These are phyloP conservation scores for Amanita pseudoporphyria DNA, from an alignment of 768 basidiomycete genomes.

Conservation along the genomic window DNA sequence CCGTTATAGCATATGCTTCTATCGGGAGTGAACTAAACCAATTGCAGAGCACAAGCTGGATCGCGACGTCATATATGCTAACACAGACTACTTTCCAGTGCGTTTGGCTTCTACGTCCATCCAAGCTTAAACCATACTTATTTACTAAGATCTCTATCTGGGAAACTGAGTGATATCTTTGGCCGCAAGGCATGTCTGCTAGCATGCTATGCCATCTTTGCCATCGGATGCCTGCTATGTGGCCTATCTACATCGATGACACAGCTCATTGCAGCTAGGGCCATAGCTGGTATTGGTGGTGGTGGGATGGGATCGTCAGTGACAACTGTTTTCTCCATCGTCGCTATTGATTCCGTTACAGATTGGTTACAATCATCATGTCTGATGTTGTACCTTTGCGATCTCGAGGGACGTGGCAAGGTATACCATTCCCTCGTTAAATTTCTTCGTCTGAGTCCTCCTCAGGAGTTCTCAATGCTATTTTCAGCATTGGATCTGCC, in stretches of 20 bases:
- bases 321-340: background rate
- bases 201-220: slow-evolving; percentile 45
- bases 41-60: slow-evolving; percentile 59
- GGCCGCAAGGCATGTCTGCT: slow-evolving; percentile 50
- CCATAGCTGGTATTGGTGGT: slow-evolving; percentile 50
- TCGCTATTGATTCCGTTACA: slow-evolving; percentile 13
- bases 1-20: slow-evolving; percentile 33
- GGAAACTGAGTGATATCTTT: slow-evolving; percentile 59
- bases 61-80: slow-evolving; percentile 54
- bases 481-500: slow-evolving; percentile 48
- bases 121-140: background rate
- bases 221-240: slow-evolving; percentile 42
- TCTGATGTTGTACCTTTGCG: slow-evolving; percentile 57
- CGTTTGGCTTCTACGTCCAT: slow-evolving; percentile 2
- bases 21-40: slow-evolving; percentile 53
- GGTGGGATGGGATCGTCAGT: slow-evolving; percentile 56
- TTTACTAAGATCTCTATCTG: slow-evolving; percentile 44
- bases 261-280: slow-evolving; percentile 42
- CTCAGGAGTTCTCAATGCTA: slow-evolving; percentile 47
- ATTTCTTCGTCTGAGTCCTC: background rate
- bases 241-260: slow-evolving; percentile 46
- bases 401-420: slow-evolving; percentile 64
- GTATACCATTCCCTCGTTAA: slow-evolving; percentile 15
- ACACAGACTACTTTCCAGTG: slow-evolving; percentile 55
- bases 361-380: slow-evolving; percentile 54